Evolutionary conservation across 1,284 basidiomycete genomes (phyloP).

Genomic region (Moesziomyces sp.): DNA sequence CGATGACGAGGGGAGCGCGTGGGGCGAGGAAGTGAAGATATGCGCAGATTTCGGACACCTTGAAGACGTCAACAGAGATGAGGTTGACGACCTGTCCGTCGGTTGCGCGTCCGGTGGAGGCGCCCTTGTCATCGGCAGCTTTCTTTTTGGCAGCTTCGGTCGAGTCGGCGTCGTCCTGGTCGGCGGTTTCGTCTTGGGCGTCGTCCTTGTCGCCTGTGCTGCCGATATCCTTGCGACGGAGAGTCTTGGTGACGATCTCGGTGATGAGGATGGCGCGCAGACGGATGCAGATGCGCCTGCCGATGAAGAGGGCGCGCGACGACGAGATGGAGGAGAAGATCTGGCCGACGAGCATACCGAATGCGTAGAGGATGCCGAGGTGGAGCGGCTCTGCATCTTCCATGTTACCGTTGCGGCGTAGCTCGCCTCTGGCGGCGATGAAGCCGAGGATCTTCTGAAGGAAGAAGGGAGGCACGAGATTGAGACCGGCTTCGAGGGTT

Average conservation of each 20-base stretch:
- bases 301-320: constrained; percentile 71
- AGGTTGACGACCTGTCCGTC: constrained; percentile 73
- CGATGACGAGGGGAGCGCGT: constrained; percentile 71
- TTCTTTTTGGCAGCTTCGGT: constrained; percentile 25
- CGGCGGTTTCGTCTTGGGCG: constrained; percentile 20
- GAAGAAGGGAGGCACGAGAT: constrained; percentile 71
- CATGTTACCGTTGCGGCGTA: constrained; percentile 22
- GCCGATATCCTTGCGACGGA: constrained; percentile 70
- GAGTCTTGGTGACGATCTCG: constrained; percentile 72
- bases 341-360: constrained; percentile 70
- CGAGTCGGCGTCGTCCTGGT: constrained; percentile 24
- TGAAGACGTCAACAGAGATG: constrained; percentile 72
- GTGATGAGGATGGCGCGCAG: constrained; percentile 70
- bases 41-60: constrained; percentile 54
- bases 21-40: constrained; percentile 68
- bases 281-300: constrained; percentile 70
- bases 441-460: constrained; percentile 71
- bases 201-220: constrained; percentile 42
- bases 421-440: constrained; percentile 61
- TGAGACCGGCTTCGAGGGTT: constrained; percentile 69
- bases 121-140: constrained; percentile 14
- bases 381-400: constrained; percentile 67
- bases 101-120: constrained; percentile 60
- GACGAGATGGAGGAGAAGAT: constrained; percentile 68
- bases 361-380: constrained; percentile 71